Conservation (phyloP, 2,329 filamentous ascomycete genomes). For the Cryphonectria nitschkei region DNA sequence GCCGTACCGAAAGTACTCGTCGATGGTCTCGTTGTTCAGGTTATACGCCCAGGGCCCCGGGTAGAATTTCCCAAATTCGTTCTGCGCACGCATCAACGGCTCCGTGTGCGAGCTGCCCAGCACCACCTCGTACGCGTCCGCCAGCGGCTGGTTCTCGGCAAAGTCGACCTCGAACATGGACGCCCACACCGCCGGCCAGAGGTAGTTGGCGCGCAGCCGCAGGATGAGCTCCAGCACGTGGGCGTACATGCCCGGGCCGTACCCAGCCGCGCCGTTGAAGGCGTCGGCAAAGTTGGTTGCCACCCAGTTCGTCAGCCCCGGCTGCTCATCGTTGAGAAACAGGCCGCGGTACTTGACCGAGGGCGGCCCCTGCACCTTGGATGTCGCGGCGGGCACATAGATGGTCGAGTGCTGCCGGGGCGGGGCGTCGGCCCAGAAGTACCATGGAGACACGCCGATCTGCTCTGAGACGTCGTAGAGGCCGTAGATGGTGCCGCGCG, state of each 20-base stretch:
- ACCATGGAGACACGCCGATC: slow-evolving; percentile 73
- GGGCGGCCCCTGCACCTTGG: slow-evolving; percentile 61
- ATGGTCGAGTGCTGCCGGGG: slow-evolving; percentile 54
- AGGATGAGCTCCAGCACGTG: slow-evolving; percentile 73
- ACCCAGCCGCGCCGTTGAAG: slow-evolving; percentile 49
- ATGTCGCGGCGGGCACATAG: slow-evolving; percentile 51
- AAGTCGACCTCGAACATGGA: slow-evolving; percentile 76
- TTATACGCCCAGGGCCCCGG: slow-evolving; percentile 71
- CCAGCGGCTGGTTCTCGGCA: slow-evolving; percentile 66
- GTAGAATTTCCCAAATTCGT: slow-evolving; percentile 57
- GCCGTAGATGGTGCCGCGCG: slow-evolving; percentile 69
- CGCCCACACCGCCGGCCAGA: slow-evolving; percentile 71
- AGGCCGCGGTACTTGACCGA: slow-evolving; percentile 70
- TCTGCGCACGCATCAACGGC: slow-evolving; percentile 67
- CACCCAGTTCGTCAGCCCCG: slow-evolving; percentile 69
- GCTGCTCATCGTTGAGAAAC: slow-evolving; percentile 73
- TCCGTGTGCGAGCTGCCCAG: slow-evolving; percentile 76
- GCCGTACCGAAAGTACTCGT: slow-evolving; percentile 70
- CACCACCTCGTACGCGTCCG: slow-evolving; percentile 75
- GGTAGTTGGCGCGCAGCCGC: slow-evolving; percentile 71
- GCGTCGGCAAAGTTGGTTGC: slow-evolving; percentile 47
- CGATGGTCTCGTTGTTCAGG: slow-evolving; percentile 69
- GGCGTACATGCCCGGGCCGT: slow-evolving; percentile 67
- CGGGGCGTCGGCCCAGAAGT: slow-evolving; percentile 69
- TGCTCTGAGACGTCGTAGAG: slow-evolving; percentile 74